Evolutionary conservation across 2,329 filamentous ascomycete species (phyloP).

Genomic region (Ascochyta clinopodiicola): DNA sequence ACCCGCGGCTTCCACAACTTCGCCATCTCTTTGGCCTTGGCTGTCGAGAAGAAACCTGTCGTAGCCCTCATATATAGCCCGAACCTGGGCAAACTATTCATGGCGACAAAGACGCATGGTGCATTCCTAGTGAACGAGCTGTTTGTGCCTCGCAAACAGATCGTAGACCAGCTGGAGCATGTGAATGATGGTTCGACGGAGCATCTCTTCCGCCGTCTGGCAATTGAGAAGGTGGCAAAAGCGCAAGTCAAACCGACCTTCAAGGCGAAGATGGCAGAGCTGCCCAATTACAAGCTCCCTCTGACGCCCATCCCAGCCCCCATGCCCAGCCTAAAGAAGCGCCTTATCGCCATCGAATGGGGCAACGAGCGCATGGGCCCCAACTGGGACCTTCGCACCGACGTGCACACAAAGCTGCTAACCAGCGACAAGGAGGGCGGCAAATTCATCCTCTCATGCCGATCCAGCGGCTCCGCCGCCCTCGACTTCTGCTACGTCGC

Average conservation of each 20-base stretch:
- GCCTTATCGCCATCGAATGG: slow-evolving; percentile 47
- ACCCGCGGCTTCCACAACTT: slow-evolving; percentile 47
- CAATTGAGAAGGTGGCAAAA: neutral
- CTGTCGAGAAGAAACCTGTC: slow-evolving; percentile 41
- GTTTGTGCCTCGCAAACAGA: slow-evolving; percentile 6
- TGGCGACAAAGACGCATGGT: slow-evolving; percentile 43
- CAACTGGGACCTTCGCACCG: slow-evolving; percentile 47
- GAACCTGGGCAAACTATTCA: slow-evolving; percentile 44
- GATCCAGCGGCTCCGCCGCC: slow-evolving; percentile 45
- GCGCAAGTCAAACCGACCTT: slow-evolving; percentile 1
- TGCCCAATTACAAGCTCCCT: slow-evolving; percentile 36
- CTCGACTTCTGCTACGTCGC: slow-evolving; percentile 51
- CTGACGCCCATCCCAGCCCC: slow-evolving; percentile 32
- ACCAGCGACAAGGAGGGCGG: slow-evolving; percentile 36
- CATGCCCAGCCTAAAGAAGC: slow-evolving; percentile 38
- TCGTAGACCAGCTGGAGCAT: neutral
- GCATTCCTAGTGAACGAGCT: slow-evolving; percentile 35
- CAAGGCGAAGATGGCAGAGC: slow-evolving; percentile 2
- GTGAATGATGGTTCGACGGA: neutral
- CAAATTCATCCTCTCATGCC: slow-evolving; percentile 44
- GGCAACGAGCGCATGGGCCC: slow-evolving; percentile 45
- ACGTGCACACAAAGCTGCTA: slow-evolving; percentile 38
- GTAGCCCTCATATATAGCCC: slow-evolving; percentile 48
- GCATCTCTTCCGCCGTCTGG: no score
- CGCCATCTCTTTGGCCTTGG: slow-evolving; percentile 43